phyloP scores from a whole-genome alignment of 1,284 basidiomycete species.

The Microbotryum violaceum region DNA sequence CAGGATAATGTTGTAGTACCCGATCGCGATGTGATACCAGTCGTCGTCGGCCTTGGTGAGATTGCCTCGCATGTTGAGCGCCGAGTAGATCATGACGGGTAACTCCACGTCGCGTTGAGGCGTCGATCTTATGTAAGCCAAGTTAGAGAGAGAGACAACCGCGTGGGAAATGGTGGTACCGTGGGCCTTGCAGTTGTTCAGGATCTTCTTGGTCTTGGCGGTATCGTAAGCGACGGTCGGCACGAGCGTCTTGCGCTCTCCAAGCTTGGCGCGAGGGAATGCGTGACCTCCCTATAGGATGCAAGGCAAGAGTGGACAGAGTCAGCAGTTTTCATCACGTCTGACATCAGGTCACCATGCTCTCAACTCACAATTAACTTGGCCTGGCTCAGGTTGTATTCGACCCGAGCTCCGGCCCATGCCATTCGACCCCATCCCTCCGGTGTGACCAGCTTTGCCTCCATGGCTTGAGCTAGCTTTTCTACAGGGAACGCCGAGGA shows the following conservation, averaged over 20 bases:
- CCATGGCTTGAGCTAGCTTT: conserved; percentile 15
- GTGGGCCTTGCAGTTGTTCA: conserved; percentile 58
- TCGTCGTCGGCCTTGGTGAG: conserved; percentile 41
- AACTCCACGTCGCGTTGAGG: conserved; percentile 39
- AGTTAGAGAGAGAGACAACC: conserved; percentile 63
- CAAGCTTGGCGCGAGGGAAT: conserved; percentile 48
- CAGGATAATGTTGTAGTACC: conserved; percentile 67
- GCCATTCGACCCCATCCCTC: conserved; percentile 9
- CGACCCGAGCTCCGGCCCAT: conserved; percentile 48
- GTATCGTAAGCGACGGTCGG: conserved; percentile 55
- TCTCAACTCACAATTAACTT: conserved; percentile 43
- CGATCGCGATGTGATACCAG: conserved; percentile 65
- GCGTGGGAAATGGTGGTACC: conserved; percentile 67
- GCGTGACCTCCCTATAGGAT: conserved; percentile 51
- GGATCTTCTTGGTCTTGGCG: conserved; percentile 47
- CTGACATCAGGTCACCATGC: not conserved
- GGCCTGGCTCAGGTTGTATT: conserved; percentile 51
- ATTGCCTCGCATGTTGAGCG: conserved; percentile 62
- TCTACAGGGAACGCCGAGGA: not conserved
- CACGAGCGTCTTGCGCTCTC: conserved; percentile 55
- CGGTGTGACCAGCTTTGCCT: conserved; percentile 10
- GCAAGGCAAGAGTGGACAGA: not conserved
- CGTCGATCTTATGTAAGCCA: conserved; percentile 55
- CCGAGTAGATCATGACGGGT: conserved; percentile 69
- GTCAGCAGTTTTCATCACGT: not conserved